Evolutionary conservation across 306 rosid genomes (phyloP).

Genomic region (Pyrus communis): DNA sequence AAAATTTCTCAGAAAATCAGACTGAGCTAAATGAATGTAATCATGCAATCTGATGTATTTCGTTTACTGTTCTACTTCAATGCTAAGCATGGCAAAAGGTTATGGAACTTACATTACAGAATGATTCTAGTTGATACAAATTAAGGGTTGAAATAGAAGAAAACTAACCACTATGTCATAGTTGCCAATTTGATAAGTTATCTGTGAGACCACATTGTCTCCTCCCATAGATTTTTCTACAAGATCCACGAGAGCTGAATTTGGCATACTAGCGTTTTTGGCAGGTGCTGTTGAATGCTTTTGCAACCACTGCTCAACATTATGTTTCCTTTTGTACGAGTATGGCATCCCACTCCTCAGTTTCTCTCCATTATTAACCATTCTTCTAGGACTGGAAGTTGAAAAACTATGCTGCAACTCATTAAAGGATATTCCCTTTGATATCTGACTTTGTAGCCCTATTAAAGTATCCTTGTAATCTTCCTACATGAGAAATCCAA

Average conservation of each 20-base stretch:
- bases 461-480: slow-evolving; percentile 13
- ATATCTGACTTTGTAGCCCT: slow-evolving; percentile 15
- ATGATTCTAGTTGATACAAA: not conserved
- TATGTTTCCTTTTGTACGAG: slow-evolving; percentile 17
- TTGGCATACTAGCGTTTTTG: not conserved
- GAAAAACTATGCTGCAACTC: slow-evolving; percentile 9
- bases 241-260: slow-evolving; percentile 22
- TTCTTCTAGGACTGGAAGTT: slow-evolving; percentile 4
- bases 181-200: slow-evolving; percentile 19
- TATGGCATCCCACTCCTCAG: slow-evolving; percentile 8
- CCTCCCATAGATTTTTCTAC: slow-evolving; percentile 15
- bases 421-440: slow-evolving; percentile 22
- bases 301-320: slow-evolving; percentile 32
- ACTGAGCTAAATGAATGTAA: not conserved
- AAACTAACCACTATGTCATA: slow-evolving; percentile 30
- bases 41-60: not conserved
- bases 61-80: not conserved
- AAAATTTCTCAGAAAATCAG: not conserved
- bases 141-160: slow-evolving; percentile 1
- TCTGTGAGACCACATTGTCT: slow-evolving; percentile 14
- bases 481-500: slow-evolving; percentile 14
- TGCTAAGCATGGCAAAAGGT: not conserved
- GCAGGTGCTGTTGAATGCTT: slow-evolving; percentile 11
- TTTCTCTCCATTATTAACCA: slow-evolving; percentile 9
- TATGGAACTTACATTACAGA: not conserved